These are phyloP conservation scores for Ceratocystis alfenasii DNA, from an alignment of 2,329 filamentous ascomycete species.

Conservation along the genomic window DNA sequence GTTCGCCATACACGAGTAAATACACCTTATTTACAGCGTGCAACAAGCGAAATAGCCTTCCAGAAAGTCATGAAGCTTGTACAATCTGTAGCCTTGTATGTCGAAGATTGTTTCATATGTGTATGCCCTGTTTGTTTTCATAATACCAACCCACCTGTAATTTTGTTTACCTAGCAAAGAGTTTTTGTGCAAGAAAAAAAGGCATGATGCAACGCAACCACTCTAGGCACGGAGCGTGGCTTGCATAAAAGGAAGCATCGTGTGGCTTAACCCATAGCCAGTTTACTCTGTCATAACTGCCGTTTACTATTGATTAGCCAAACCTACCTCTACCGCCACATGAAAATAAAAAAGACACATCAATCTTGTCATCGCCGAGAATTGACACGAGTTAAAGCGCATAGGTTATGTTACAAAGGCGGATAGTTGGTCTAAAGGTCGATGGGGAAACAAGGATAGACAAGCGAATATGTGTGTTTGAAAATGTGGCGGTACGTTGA, in stretches of 20 bases:
- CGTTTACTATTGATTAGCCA: not conserved
- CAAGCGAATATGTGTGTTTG: not conserved
- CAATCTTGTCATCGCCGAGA: not conserved
- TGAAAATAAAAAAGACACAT: not conserved
- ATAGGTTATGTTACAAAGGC: constrained; percentile 1
- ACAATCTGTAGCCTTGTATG: too few relatives aligned
- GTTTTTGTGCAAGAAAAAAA: too few relatives aligned
- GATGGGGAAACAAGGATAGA: not conserved
- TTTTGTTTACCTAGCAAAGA: not conserved
- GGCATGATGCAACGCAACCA: not conserved
- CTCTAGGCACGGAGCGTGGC: not conserved
- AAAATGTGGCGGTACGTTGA: constrained; percentile 11
- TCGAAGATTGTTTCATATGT: too few relatives aligned
- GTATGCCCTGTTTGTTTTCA: too few relatives aligned
- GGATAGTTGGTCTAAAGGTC: not conserved
- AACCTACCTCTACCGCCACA: not conserved
- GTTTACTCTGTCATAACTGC: not conserved
- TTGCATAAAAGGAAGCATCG: not conserved
- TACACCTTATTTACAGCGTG: too few relatives aligned
- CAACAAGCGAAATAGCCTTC: too few relatives aligned
- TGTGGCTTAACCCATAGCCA: not conserved
- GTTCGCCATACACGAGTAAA: too few relatives aligned
- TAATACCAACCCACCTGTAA: not conserved
- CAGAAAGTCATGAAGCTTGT: too few relatives aligned
- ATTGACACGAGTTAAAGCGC: not conserved